These are phyloP conservation scores for Botrytis squamosa DNA, from an alignment of 2,329 filamentous ascomycete genomes.

Conservation along the genomic window DNA sequence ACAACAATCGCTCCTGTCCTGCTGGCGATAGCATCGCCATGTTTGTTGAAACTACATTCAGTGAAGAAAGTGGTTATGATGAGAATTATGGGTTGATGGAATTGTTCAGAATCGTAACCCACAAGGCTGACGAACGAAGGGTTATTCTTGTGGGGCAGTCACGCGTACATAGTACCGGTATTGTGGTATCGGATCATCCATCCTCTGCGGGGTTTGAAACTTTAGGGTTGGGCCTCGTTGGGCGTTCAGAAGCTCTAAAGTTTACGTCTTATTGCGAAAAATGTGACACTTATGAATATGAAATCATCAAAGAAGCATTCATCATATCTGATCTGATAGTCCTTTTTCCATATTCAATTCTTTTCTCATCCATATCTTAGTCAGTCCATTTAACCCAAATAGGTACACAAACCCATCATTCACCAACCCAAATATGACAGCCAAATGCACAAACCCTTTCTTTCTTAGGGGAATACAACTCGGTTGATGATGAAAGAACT, in stretches of 20 bases:
- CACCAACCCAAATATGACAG: neutral
- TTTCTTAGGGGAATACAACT: neutral
- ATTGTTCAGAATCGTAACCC: neutral
- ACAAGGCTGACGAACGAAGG: slow-evolving; percentile 11
- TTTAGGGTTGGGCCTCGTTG: neutral
- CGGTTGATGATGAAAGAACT: neutral
- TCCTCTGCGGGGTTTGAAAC: neutral
- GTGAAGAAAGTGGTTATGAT: slow-evolving; percentile 10
- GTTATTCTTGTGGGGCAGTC: neutral
- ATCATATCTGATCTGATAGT: neutral
- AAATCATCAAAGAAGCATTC: neutral
- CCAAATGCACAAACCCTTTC: neutral
- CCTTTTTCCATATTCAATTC: neutral
- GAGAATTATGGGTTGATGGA: neutral
- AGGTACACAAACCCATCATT: neutral
- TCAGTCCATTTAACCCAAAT: neutral
- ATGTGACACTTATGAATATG: neutral
- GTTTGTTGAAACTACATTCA: slow-evolving; percentile 29
- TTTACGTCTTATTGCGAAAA: neutral
- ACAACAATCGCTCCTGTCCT: slow-evolving; percentile 33
- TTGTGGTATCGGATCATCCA: neutral
- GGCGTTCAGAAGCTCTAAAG: neutral
- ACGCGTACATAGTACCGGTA: neutral
- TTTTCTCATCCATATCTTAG: no score
- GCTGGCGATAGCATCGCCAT: slow-evolving; percentile 37